Evolutionary conservation across 2,329 filamentous ascomycete genomes (phyloP), one percentile per base, ranked within the genome.

Genomic region (Pseudogymnoascus sp.): DNA sequence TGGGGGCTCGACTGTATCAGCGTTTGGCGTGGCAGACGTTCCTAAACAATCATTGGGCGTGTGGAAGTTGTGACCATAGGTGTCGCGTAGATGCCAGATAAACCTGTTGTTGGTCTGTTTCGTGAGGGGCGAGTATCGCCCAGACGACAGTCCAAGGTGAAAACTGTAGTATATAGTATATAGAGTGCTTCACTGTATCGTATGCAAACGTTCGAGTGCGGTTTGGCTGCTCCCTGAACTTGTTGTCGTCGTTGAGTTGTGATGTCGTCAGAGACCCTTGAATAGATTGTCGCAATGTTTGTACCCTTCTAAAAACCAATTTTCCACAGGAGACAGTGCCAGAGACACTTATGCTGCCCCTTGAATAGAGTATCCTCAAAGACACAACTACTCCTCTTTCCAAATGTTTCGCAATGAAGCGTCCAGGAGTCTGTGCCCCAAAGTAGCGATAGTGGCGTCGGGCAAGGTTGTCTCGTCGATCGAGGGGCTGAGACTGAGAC

Each of bases 401-500:
- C 29, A 15, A 26, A n/a, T 31, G 44, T 50, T 50, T 50, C 44
- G 44, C 44, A 50, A 50, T 29, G 26, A 50, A 10, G 24, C 26
- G 26, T 10, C 44, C 26, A 50, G 44, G 4, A 31, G 44, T 50
- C 44, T 50, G 44, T 31, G 44, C 24, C 44, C 44, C 44, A 50
- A 50, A 50, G 26, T 26, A 31, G 44, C 44, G 44, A 50, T 50
- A 50, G 44, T 50, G 44, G 44, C 44, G 44, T 17, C 44, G 8
- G 26, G 26, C 44, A 15, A 50, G 44, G 44, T 26, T 50, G 26
- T 50, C 26, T 50, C 9, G 44, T 50, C 44, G 44, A 50, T 50
- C 44, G 44, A 50, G 44, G 44, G 44, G 44, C 44, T 50, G 44
- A 50, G 44, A 50, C 44, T 47, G 13, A 10, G 24, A 44, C 40